Conservation (phyloP, 345 rosid genomes). For the Gynandropsis gynandra region DNA sequence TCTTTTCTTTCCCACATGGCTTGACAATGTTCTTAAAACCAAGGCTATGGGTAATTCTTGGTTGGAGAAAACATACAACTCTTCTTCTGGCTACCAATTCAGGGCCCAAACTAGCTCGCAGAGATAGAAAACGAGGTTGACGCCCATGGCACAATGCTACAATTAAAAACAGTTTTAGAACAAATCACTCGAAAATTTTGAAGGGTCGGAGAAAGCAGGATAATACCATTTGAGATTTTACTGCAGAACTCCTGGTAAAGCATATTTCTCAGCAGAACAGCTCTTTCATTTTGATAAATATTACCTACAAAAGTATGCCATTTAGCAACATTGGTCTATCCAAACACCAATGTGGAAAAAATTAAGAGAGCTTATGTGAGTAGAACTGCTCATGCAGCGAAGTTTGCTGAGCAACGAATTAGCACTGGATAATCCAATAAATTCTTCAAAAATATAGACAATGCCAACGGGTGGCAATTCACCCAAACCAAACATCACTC, state of each 20-base stretch:
- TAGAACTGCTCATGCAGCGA: neutral
- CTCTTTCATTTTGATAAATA: constrained; percentile 26
- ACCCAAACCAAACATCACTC: too few species aligned
- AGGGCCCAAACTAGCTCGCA: constrained; percentile 26
- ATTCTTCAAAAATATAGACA: too few species aligned
- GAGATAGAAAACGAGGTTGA: constrained; percentile 20
- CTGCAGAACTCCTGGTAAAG: constrained; percentile 22
- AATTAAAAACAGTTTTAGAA: constrained; percentile 15
- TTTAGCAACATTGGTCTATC: neutral
- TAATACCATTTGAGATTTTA: constrained; percentile 24
- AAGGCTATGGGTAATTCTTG: constrained; percentile 13
- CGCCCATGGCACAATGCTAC: constrained; percentile 25
- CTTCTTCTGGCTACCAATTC: constrained; percentile 20
- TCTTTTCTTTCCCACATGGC: constrained; percentile 19
- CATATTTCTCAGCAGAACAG: constrained; percentile 22
- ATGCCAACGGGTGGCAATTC: too few species aligned
- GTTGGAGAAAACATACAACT: constrained; percentile 30
- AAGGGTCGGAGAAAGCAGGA: neutral
- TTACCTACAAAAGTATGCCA: constrained; percentile 36
- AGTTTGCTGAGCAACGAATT: neutral
- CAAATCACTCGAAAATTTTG: constrained; percentile 9
- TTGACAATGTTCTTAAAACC: constrained; percentile 15
- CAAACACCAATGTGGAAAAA: neutral
- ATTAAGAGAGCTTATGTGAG: neutral
- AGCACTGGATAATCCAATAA: too few species aligned